Base-by-base conservation (phyloP, 805 yeast species). In the Schizosaccharomyces osmophilus region DNA sequence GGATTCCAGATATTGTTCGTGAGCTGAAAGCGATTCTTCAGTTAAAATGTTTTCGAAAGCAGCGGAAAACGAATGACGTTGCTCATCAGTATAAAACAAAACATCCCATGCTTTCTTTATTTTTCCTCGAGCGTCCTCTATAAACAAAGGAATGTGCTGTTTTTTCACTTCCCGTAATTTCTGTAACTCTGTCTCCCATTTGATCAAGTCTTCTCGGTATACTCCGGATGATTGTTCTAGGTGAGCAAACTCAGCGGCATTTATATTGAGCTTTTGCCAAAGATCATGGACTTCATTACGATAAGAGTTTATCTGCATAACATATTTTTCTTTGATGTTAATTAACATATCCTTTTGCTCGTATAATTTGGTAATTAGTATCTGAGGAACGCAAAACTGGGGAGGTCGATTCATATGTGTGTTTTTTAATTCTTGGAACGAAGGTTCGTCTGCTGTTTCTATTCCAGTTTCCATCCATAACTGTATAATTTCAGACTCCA, bases 71-170 rank as follows among this genome's bases (percentile, higher is more conserved):
- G 68, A 68, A 0, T 63, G 64, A 64, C 79, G 76, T 60, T 83
- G 81, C 0, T 73, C 75, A 0, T 75, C 77, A 1, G 84, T 76
- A 64, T 78, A 83, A 69, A 78, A 81, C 65, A 89, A 70, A 8
- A 74, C 70, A 43, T 76, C 73, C 89, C 95, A 88, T 11, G 79
- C 71, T 3, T 74, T 77, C 51, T 75, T 76, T 11, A 89, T 83
- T 62, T 79, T 79, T 1, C 68, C 66, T 69, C 90, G 76, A 1
- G 84, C 75, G 58, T 81, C 84, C 5, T 73, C 67, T 13, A 89
- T 84, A 63, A 89, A 82, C 24, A 79, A 79, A 61, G 84, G 82
- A 24, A 89, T 79, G 65, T 79, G 78, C 62, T 79, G 77, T 36
- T 81, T 77, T 65, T 90, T 81, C 70, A 81, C 79, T 32, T 74